Percentiles rank a stretch among this genome's conserved stretches.
Evolutionary conservation across 805 yeast species (phyloP).

Genomic region (Kregervanrija delftensis): DNA sequence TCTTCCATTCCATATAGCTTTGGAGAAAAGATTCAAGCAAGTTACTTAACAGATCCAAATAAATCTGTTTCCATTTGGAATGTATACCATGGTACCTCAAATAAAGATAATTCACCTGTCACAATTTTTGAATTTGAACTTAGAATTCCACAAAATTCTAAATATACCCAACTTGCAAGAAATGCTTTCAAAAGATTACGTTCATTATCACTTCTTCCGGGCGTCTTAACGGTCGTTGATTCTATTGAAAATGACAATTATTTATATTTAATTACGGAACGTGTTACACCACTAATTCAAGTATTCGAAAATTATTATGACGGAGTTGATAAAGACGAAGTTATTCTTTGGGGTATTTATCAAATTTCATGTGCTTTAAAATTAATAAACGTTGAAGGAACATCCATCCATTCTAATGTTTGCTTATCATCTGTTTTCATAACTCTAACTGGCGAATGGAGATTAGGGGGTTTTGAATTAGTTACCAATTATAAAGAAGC

Average conservation of each 20-base stretch:
- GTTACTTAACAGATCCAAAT: conserved; percentile 21
- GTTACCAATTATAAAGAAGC: conserved; percentile 43
- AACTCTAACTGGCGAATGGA: conserved; percentile 73
- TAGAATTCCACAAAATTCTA: conserved; percentile 29
- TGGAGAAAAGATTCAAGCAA: conserved; percentile 33
- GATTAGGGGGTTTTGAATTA: conserved; percentile 74
- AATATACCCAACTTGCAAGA: conserved; percentile 31
- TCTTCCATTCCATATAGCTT: conserved; percentile 51
- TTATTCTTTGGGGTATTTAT: conserved; percentile 48
- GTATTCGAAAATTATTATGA: conserved; percentile 21
- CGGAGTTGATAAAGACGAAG: conserved; percentile 14
- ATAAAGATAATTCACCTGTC: conserved; percentile 45
- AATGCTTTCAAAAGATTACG: conserved; percentile 43
- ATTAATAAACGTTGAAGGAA: conserved; percentile 51
- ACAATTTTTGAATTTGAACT: conserved; percentile 62
- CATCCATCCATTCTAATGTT: conserved; percentile 59
- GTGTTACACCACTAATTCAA: conserved; percentile 44
- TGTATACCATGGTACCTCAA: conserved; percentile 50
- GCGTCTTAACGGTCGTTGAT: conserved; percentile 56
- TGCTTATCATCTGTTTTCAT: conserved; percentile 54
- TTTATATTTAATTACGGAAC: conserved; percentile 62
- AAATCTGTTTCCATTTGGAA: conserved; percentile 46
- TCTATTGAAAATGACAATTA: conserved; percentile 52
- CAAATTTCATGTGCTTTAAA: conserved; percentile 47
- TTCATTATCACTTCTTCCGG: conserved; percentile 57